A percentile compares a stretch with the other conserved stretches of the same genome.
These are phyloP conservation scores for Rhynchosporium graminicola DNA, from an alignment of 2,329 filamentous ascomycete genomes.

Conservation along the genomic window DNA sequence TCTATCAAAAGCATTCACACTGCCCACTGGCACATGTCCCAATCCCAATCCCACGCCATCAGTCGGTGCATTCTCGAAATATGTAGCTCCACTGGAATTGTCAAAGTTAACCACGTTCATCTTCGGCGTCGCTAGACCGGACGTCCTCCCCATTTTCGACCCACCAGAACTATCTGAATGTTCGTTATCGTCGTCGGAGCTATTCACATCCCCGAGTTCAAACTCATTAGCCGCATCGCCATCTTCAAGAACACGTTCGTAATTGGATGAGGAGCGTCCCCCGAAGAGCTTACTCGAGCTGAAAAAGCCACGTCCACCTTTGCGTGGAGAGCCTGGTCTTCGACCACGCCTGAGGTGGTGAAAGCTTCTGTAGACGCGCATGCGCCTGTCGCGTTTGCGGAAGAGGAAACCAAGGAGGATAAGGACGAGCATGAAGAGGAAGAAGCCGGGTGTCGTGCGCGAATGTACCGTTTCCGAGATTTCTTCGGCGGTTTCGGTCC, in stretches of 20 bases:
- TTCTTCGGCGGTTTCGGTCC: slow-evolving; percentile 53
- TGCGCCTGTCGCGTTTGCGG: slow-evolving; percentile 75
- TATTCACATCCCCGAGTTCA: slow-evolving; percentile 70
- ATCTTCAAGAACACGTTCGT: slow-evolving; percentile 85
- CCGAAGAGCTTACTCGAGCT: slow-evolving; percentile 64
- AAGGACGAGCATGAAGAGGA: slow-evolving; percentile 77
- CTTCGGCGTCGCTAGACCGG: slow-evolving; percentile 69
- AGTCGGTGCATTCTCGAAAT: slow-evolving; percentile 33
- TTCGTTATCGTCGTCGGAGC: slow-evolving; percentile 57
- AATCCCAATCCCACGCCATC: slow-evolving; percentile 34
- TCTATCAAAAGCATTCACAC: slow-evolving; percentile 54
- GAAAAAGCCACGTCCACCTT: slow-evolving; percentile 50
- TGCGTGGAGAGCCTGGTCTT: slow-evolving; percentile 50
- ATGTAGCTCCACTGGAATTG: slow-evolving; percentile 20
- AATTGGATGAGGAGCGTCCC: slow-evolving; percentile 55
- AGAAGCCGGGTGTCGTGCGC: slow-evolving; percentile 69
- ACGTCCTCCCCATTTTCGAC: slow-evolving; percentile 58
- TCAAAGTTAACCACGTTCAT: slow-evolving; percentile 56
- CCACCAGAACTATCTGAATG: slow-evolving; percentile 62
- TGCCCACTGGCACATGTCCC: slow-evolving; percentile 22
- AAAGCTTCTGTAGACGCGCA: slow-evolving; percentile 59
- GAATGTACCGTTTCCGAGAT: slow-evolving; percentile 67
- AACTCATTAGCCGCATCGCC: slow-evolving; percentile 70
- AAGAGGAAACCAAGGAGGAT: slow-evolving; percentile 70
- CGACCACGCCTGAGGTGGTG: slow-evolving; percentile 47